Evolutionary conservation across 2,329 filamentous ascomycete species (phyloP), one percentile per base, ranked within the genome.

Genomic region (Colletotrichum musae): DNA sequence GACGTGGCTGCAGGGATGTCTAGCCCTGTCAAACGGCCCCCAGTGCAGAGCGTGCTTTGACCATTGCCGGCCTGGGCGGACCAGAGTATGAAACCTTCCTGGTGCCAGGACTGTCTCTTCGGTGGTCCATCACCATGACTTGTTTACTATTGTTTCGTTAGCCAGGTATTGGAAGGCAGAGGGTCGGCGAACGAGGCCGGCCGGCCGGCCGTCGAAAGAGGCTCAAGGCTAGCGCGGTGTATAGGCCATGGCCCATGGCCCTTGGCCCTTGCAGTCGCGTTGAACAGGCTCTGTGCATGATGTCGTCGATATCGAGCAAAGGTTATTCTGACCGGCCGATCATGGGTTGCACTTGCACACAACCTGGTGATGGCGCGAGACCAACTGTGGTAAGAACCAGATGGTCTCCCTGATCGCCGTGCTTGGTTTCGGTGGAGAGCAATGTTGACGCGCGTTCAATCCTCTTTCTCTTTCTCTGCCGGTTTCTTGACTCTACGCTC

Each of bases 1-100:
- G 62, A 47, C 43, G 15, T 41, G 56, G 41, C 43, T 39, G 39
- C 64, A 68, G 53, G 68, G 63, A 57, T 68, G 6, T 5, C 16
- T 10, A 45, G 58, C 52, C 64, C 39, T 63, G 58, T 68, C 68
- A 68, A 50, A 53, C 58, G 45, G 41, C 28, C 21, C 32, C 66
- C 58, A 41, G 32, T 58, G 58, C 47, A 58, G 58, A 63, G 57
- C 24, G 36, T 54, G 68, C 68, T 70, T 54, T 51, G 68, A 52
- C 68, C 68, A 62, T 48, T 26, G 48, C n/a, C 57, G 52, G 58
- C 57, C 57, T 45, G 24, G 64, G 57, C 57, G 21, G 58, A 58
- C 39, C 6, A 54, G 53, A 63, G 26, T 21, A 45, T 70, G 68
- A 70, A 70, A 70, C 64, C 36, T 52, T 68, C 47, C 43, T 70